Conservation (phyloP, 805 yeast species). For the Teunomyces barrocoloradensis region DNA sequence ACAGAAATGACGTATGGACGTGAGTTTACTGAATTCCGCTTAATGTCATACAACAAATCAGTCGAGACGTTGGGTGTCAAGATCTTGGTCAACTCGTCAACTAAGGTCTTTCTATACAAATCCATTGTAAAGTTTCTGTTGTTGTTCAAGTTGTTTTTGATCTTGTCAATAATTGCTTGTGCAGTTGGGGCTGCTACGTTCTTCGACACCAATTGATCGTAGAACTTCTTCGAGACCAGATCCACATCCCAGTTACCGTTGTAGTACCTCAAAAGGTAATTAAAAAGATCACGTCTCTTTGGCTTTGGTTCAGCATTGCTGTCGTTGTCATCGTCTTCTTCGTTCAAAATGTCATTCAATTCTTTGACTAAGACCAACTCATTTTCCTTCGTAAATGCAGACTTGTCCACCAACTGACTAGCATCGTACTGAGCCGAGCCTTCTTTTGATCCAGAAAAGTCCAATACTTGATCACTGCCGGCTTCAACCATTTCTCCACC, state of each 20-base stretch:
- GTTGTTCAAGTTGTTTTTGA: slow-evolving; percentile 63
- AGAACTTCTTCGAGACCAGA: slow-evolving; percentile 61
- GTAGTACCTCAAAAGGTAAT: slow-evolving; percentile 35
- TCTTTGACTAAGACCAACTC: slow-evolving; percentile 42
- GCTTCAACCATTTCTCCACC: slow-evolving; percentile 36
- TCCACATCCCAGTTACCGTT: slow-evolving; percentile 48
- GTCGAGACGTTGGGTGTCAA: slow-evolving; percentile 91
- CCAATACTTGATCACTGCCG: slow-evolving; percentile 22
- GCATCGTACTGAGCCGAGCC: slow-evolving; percentile 3
- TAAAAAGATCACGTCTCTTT: slow-evolving; percentile 24
- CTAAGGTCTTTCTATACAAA: slow-evolving; percentile 58
- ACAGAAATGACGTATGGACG: slow-evolving; percentile 93
- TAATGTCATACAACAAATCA: slow-evolving; percentile 80
- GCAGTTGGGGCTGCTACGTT: slow-evolving; percentile 94
- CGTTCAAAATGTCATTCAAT: slow-evolving; percentile 37
- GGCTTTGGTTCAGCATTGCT: slow-evolving; percentile 16
- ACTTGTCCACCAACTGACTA: slow-evolving; percentile 18
- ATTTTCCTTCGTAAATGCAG: slow-evolving; percentile 36
- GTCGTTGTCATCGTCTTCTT: slow-evolving; percentile 27
- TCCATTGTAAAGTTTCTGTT: slow-evolving; percentile 72
- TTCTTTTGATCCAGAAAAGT: slow-evolving; percentile 28
- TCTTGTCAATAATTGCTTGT: slow-evolving; percentile 62
- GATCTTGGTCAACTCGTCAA: slow-evolving; percentile 70
- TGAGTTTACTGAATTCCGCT: slow-evolving; percentile 34
- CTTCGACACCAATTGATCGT: slow-evolving; percentile 75